Evolutionary conservation across 192 early-diverging fungal genomes (phyloP), one percentile per base, ranked within the genome.

Genomic region (Coemansia sp.): DNA sequence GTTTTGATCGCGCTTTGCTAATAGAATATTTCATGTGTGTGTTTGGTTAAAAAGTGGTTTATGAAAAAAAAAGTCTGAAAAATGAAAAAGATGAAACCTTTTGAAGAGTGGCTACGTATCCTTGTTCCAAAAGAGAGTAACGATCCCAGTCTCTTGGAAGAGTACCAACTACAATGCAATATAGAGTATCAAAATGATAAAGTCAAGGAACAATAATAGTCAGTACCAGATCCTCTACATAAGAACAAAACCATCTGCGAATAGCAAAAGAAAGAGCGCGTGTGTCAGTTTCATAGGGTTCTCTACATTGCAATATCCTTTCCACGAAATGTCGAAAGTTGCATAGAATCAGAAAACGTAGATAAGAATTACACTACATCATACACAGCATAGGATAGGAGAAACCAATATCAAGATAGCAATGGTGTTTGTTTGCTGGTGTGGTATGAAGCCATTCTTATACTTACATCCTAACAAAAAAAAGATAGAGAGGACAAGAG

Each of bases 311-410:
- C 48, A 50, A 50, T 50, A 50, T 50, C 48, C 48, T 50, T 32
- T 50, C 48, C 48, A 50, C 13, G 48, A 5, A 4, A 17, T 17
- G 48, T 14, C 48, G 48, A 7, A 50, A 50, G 48, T 50, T 32
- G 19, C 17, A 13, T 20, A 17, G 32, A 42, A 46, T 65, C 64
- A 43, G 64, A 65, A 39, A 65, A 65, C 54, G 64, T 65, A 65
- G 64, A 53, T 65, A 65, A 65, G 64, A 39, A 50, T 55, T 40
- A 38, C 43, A 38, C 13, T 39, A 40, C 63, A 64, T 64, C 63
- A 64, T 32, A 32, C 46, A 32, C 63, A 37, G 38, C 13, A 17
- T 22, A 14, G 41, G 20, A 5, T n/a, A 39, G 0, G 17, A 7
- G 17, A 37, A 10, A 0, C n/a, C 43, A 17, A 17, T 19, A 16